Base-by-base conservation (phyloP, 2,329 filamentous ascomycete species). In the Xenoacremonium recifei region DNA sequence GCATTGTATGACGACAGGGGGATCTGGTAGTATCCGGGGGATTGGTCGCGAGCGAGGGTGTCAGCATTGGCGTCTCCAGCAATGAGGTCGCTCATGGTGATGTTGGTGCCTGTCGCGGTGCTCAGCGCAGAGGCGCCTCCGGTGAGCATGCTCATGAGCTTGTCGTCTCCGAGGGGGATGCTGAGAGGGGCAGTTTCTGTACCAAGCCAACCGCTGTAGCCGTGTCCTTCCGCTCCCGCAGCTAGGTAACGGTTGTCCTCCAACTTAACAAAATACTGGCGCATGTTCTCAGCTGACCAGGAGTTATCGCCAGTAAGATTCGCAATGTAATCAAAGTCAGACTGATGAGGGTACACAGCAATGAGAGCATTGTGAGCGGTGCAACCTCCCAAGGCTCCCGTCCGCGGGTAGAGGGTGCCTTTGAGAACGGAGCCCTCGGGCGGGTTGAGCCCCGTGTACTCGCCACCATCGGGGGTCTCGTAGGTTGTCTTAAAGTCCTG, bases 211-310 rank as follows among this genome's bases (percentile, higher is more conserved):
- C 69, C 70, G 31, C 61, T 42, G 37, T 67, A 72, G 10, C 70
- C 70, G 36, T 72, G 70, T 1, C 68, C 69, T 0, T 60, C 47
- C 2, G 61, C 60, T 2, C 57, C 61, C 2, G 55, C 48, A 0
- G 63, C 50, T 1, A 64, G 52, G 36, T 73, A 71, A 29, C 66
- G 64, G 46, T 69, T 69, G 21, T 66, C 62, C 48, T 76, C 72
- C 11, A 75, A 52, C 6, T 60, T 55, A 9, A 58, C 44, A 36
- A 71, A 71, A 39, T 70, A 61, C 15, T 63, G 39, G 4, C 65
- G 59, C 66, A 74, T 73, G 20, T 66, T 63, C 1, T 54, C 46
- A 2, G 67, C 60, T 0, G 58, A 50, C 71, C 70, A 76, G 0
- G 65, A 64, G 0, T 52, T 39, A 44, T 76, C 71, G 4, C 70